Base-by-base conservation (phyloP, 768 basidiomycete genomes). In the Tricholomella constricta region DNA sequence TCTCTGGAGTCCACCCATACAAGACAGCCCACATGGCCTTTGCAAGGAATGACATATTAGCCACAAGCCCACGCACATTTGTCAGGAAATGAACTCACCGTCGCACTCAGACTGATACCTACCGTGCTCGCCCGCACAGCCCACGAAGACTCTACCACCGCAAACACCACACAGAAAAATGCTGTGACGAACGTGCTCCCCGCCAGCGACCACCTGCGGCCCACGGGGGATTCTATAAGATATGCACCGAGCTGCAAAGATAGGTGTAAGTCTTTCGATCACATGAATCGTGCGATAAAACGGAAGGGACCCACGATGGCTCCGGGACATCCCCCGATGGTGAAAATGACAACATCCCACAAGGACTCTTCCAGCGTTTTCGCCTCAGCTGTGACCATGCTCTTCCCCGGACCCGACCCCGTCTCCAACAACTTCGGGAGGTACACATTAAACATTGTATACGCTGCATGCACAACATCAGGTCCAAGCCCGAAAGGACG, bases 401-500 rank as follows among this genome's bases (percentile, higher is more conserved):
- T 62, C n/a, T 45, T 58, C 4, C 58, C 25, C 10, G 57, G 71
- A 48, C 17, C 82, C 73, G 23, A 78, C 77, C 70, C 94, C 90
- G 80, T 79, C 71, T 96, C 94, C 32, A 96, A 71, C 10, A 94
- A 73, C 63, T 91, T 95, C 0, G 94, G 94, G 17, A 94, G 78
- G 64, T 83, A 96, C 23, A 94, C 91, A 64, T 95, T 96, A 70
- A 96, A 95, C 86, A 96, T 93, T 2, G 91, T 94, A 62, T 85
- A 93, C 0, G 84, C 89, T 90, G 51, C 19, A 49, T 41, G 27
- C 1, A 20, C 38, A 34, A 57, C 38, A 56, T 45, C 32, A 56
- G n/a, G 6, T 40, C 40, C 15, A n/a, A 22, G 19, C n/a, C n/a
- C n/a, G n/a, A n/a, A n/a, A n/a, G n/a, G n/a, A 25, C 22, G 8